Conservation (phyloP, 306 rosid genomes). For the Mimosa bimucronata region DNA sequence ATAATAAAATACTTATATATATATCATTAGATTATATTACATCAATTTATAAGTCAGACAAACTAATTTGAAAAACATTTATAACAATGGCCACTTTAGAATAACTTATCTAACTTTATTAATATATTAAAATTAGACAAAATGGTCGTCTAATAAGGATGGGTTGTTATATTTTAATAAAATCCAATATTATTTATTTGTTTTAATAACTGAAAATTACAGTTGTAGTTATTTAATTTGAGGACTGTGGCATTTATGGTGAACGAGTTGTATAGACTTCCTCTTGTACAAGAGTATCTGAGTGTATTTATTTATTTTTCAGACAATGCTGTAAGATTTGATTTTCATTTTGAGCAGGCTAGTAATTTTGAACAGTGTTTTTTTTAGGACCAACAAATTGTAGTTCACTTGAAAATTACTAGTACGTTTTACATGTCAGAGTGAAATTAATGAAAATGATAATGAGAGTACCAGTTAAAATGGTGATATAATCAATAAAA, state of each 20-base stretch:
- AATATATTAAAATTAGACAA: too few relatives aligned
- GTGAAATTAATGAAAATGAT: not conserved
- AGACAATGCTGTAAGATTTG: not conserved
- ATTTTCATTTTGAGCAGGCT: not conserved
- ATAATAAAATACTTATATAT: too few relatives aligned
- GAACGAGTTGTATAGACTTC: not conserved
- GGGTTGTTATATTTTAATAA: too few relatives aligned
- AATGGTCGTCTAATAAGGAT: too few relatives aligned
- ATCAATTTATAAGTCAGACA: too few relatives aligned
- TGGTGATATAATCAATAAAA: not conserved
- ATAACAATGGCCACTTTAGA: too few relatives aligned
- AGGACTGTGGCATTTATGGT: not conserved
- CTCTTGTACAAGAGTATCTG: not conserved
- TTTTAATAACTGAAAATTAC: not conserved
- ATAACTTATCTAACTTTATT: too few relatives aligned
- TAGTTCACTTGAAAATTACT: not conserved
- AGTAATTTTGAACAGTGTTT: not conserved
- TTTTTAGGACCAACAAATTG: not conserved
- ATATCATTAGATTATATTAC: too few relatives aligned
- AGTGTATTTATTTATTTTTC: not conserved
- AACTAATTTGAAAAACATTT: too few relatives aligned
- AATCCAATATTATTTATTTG: too few relatives aligned
- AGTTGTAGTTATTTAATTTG: not conserved
- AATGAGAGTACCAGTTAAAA: not conserved
- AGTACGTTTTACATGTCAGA: not conserved